phyloP scores from a whole-genome alignment of 805 yeast species.

The Saturnispora quitensis region DNA sequence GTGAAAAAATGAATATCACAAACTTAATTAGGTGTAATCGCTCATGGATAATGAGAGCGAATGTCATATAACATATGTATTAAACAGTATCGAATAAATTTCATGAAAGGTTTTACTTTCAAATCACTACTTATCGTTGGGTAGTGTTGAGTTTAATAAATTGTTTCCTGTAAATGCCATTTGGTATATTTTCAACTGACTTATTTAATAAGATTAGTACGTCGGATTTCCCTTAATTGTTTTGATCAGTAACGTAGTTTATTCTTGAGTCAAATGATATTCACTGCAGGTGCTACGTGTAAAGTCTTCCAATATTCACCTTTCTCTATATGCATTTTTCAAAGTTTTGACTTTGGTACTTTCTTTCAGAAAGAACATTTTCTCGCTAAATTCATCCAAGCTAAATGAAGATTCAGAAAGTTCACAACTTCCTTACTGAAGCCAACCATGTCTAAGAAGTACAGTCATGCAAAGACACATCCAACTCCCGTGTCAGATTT shows the following conservation, averaged over 20 bases:
- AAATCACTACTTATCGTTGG: not conserved
- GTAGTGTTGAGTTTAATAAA: no score
- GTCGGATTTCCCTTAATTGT: no score
- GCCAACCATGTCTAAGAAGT: constrained; percentile 2
- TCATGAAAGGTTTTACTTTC: not conserved
- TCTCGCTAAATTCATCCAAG: not conserved
- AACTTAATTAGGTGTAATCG: not conserved
- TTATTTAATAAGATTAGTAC: no score
- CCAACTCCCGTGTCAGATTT: constrained; percentile 4
- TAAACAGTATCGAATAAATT: not conserved
- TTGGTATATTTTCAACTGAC: no score
- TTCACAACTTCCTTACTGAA: not conserved
- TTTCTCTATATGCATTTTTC: not conserved
- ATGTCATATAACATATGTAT: not conserved
- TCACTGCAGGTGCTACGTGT: not conserved
- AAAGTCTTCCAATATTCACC: not conserved
- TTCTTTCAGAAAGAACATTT: not conserved
- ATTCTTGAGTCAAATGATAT: no score
- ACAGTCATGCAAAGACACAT: constrained; percentile 6
- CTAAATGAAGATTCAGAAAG: not conserved
- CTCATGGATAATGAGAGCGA: not conserved
- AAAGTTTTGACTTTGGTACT: not conserved
- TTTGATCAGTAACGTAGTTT: no score
- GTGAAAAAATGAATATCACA: constrained; percentile 1
- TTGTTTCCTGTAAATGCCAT: no score